Evolutionary conservation across 192 early-diverging fungal genomes (phyloP).

Genomic region (Kickxella alabastrina): DNA sequence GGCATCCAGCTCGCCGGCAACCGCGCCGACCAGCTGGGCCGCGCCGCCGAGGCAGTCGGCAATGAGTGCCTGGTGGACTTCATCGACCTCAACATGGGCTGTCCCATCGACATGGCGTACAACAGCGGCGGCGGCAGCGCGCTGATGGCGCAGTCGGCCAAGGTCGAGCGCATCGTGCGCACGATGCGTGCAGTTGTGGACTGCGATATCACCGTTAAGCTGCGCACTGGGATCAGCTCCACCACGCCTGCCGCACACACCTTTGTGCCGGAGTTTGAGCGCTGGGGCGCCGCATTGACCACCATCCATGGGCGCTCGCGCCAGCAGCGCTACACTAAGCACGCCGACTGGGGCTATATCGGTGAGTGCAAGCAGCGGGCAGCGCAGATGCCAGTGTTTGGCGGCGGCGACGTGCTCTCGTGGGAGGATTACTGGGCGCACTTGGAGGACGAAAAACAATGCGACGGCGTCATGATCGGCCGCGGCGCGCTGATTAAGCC

Average conservation of each 20-base stretch:
- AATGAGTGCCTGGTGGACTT: constrained; percentile 77
- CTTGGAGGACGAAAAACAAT: constrained; percentile 53
- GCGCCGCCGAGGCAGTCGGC: constrained; percentile 67
- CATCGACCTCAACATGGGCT: constrained; percentile 95
- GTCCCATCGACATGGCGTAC: constrained; percentile 87
- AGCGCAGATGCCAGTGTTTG: constrained; percentile 60
- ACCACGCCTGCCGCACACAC: constrained; percentile 64
- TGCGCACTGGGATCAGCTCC: constrained; percentile 72
- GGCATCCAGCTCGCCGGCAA: constrained; percentile 85
- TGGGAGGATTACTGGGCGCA: constrained; percentile 79
- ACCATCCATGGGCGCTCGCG: constrained; percentile 91
- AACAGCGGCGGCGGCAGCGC: constrained; percentile 81
- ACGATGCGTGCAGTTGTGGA: constrained; percentile 69
- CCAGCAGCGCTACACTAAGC: constrained; percentile 85
- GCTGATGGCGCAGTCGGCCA: constrained; percentile 63
- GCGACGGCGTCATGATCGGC: constrained; percentile 90
- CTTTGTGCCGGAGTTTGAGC: constrained; percentile 65
- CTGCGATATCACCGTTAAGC: constrained; percentile 86
- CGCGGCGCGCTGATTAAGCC: constrained; percentile 94
- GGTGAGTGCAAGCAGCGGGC: constrained; percentile 48
- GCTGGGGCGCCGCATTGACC: constrained; percentile 59
- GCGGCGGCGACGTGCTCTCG: constrained; percentile 81
- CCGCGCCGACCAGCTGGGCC: constrained; percentile 55
- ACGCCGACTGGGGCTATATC: constrained; percentile 94
- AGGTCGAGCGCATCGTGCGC: constrained; percentile 69